A percentile compares a stretch with the other conserved stretches of the same genome.
Evolutionary conservation across 345 rosid species (phyloP).

Genomic region (Raphanus raphanistrum): DNA sequence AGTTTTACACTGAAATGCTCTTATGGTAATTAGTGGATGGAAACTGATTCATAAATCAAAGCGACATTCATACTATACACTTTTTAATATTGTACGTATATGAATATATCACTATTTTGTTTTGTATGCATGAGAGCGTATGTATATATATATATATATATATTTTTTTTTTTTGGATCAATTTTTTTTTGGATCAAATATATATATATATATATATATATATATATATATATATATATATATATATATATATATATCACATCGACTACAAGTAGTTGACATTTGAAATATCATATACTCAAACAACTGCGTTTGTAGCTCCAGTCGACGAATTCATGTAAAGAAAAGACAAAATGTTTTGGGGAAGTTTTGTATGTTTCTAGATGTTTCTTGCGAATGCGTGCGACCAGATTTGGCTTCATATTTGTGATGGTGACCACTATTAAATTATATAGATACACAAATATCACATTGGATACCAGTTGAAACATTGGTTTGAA

Average conservation of each 20-base stretch:
- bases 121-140: neutral
- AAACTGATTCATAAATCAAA: neutral
- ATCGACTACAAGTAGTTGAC: conserved; percentile 15
- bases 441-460: conserved; percentile 24
- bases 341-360: conserved; percentile 6
- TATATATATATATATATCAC: neutral
- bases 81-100: neutral
- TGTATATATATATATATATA: neutral
- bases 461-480: conserved; percentile 39
- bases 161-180: too few species aligned
- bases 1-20: too few species aligned
- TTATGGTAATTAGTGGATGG: neutral
- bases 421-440: conserved; percentile 35
- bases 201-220: neutral
- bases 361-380: conserved; percentile 35
- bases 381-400: conserved; percentile 30
- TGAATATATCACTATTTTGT: neutral
- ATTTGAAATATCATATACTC: conserved; percentile 14
- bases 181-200: too few species aligned
- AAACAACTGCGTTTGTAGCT: conserved; percentile 13
- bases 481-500: neutral
- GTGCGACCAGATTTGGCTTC: conserved; percentile 40
- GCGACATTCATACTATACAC: neutral
- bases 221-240: neutral
- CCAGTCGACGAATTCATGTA: conserved; percentile 18